Evolutionary conservation across 2,329 filamentous ascomycete species (phyloP).

Genomic region (Cucurbitaria berberidis): DNA sequence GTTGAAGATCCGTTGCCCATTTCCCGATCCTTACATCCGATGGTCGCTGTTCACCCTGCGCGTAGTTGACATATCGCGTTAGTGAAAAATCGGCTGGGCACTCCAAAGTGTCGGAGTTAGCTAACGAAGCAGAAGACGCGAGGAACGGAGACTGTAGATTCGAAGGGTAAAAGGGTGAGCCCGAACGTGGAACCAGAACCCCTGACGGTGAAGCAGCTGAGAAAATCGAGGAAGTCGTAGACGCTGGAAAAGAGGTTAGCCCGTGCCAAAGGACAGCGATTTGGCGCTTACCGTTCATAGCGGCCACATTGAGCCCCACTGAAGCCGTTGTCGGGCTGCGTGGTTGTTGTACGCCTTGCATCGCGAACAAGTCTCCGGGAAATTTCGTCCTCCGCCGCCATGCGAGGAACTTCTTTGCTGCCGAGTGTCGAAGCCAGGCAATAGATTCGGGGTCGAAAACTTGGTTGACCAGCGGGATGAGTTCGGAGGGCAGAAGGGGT

Average conservation of each 20-base stretch:
- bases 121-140: conserved; percentile 44
- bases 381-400: conserved; percentile 63
- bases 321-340: conserved; percentile 38
- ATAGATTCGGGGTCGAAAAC: conserved; percentile 81
- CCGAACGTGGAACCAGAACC: conserved; percentile 46
- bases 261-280: neutral
- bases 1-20: conserved; percentile 83
- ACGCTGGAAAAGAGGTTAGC: conserved; percentile 34
- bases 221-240: conserved; percentile 44
- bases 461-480: conserved; percentile 70
- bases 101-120: conserved; percentile 30
- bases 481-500: conserved; percentile 78
- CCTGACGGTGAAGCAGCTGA: conserved; percentile 47
- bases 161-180: conserved; percentile 42
- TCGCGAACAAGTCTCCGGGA: conserved; percentile 33
- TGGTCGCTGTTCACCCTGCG: conserved; percentile 64
- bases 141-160: conserved; percentile 45
- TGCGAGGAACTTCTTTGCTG: conserved; percentile 79
- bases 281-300: conserved; percentile 30
- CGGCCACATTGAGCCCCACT: conserved; percentile 34
- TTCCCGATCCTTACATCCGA: conserved; percentile 76
- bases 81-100: conserved; percentile 45
- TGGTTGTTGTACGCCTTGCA: conserved; percentile 33
- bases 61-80: conserved; percentile 58
- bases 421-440: conserved; percentile 79